These are phyloP conservation scores for Talaromyces verruculosus DNA, from an alignment of 2,329 filamentous ascomycete genomes.

Conservation along the genomic window DNA sequence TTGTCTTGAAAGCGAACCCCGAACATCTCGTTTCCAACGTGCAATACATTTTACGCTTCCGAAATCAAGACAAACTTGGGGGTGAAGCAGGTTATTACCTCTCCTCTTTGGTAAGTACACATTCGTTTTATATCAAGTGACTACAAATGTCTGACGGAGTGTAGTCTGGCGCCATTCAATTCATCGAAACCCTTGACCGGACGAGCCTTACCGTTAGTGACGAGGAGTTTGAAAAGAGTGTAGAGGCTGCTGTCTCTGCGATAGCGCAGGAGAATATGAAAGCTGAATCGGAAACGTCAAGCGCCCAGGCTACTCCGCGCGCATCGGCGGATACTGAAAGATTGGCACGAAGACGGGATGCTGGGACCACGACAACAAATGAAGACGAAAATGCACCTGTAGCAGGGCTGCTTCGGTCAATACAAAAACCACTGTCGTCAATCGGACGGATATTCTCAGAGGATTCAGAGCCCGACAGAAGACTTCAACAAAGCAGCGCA, in stretches of 20 bases:
- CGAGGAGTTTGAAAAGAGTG: constrained; percentile 91
- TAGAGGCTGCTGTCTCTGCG: constrained; percentile 92
- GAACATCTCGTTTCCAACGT: constrained; percentile 96
- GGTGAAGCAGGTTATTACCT: constrained; percentile 99
- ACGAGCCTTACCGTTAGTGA: constrained; percentile 91
- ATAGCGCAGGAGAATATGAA: constrained; percentile 86
- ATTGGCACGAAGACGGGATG: constrained; percentile 38
- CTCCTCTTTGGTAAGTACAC: constrained; percentile 71
- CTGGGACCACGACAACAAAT: constrained; percentile 38
- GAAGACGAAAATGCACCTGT: constrained; percentile 78
- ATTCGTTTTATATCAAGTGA: not conserved
- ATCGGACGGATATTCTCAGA: constrained; percentile 95
- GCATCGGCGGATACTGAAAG: constrained; percentile 56
- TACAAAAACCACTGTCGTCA: constrained; percentile 84
- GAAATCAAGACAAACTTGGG: constrained; percentile 93
- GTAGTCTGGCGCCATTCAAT: constrained; percentile 76
- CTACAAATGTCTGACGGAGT: not conserved
- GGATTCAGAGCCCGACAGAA: constrained; percentile 47
- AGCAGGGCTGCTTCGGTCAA: constrained; percentile 79
- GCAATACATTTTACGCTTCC: constrained; percentile 94
- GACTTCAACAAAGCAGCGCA: constrained; percentile 41
- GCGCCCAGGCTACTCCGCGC: constrained; percentile 54
- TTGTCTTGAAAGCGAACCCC: constrained; percentile 89
- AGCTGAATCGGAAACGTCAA: constrained; percentile 49
- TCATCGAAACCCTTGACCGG: constrained; percentile 93